Conservation (phyloP, 495 filamentous ascomycete species). For the Daldinia concentrica region DNA sequence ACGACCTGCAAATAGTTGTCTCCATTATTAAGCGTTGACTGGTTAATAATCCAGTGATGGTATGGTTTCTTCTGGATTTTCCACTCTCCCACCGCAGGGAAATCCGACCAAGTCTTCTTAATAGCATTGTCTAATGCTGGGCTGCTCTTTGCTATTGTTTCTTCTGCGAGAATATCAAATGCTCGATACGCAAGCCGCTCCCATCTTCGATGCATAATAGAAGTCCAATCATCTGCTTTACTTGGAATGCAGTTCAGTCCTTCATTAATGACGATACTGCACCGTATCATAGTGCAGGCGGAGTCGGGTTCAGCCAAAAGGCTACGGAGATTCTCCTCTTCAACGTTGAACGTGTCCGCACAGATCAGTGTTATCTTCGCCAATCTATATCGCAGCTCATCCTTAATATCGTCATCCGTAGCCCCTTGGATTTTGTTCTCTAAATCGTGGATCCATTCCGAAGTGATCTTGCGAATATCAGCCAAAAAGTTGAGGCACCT, state of each 20-base stretch:
- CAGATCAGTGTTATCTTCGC: constrained; percentile 54
- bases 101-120: constrained; percentile 50
- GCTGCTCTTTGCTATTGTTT: constrained; percentile 40
- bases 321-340: constrained; percentile 39
- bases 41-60: constrained; percentile 33
- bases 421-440: constrained; percentile 35
- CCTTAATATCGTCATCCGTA: constrained; percentile 31
- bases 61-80: neutral
- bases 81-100: constrained; percentile 45
- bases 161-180: constrained; percentile 48
- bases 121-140: constrained; percentile 52
- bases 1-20: constrained; percentile 46
- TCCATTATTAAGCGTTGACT: constrained; percentile 14
- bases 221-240: constrained; percentile 10
- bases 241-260: constrained; percentile 28
- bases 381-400: constrained; percentile 40
- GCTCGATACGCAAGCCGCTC: constrained; percentile 39
- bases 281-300: constrained; percentile 50
- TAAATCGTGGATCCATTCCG: constrained; percentile 48
- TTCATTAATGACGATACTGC: constrained; percentile 54
- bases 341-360: constrained; percentile 50
- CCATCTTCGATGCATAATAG: constrained; percentile 47
- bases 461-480: constrained; percentile 34
- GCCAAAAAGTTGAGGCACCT: constrained; percentile 40
- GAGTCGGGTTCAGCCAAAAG: constrained; percentile 34